Percentiles rank a stretch among this genome's conserved stretches.
phyloP scores from a whole-genome alignment of 768 basidiomycete genomes.

The Lyophyllum semitale region DNA sequence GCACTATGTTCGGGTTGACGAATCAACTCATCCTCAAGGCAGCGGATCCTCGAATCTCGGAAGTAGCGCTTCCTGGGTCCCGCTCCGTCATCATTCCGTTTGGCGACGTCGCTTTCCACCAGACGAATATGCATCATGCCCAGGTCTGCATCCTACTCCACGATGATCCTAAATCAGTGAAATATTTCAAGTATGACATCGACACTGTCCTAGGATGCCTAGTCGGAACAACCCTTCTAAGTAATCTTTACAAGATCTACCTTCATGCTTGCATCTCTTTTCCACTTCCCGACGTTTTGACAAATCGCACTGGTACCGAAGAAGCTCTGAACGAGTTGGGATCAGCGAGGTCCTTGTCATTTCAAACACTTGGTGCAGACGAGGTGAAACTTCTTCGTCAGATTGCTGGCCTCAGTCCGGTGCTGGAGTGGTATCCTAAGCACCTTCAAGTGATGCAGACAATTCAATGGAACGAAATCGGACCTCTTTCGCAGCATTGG shows the following conservation, averaged over 20 bases:
- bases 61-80: constrained; percentile 18
- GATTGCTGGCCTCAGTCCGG: constrained; percentile 36
- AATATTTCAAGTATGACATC: constrained; percentile 29
- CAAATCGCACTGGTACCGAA: constrained; percentile 41
- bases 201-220: constrained; percentile 34
- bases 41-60: constrained; percentile 11
- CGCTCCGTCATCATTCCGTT: constrained; percentile 41
- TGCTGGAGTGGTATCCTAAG: constrained; percentile 37
- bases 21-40: constrained; percentile 40
- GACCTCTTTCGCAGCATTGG: constrained; percentile 30
- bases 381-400: constrained; percentile 32
- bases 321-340: constrained; percentile 41
- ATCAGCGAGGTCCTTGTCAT: constrained; percentile 39
- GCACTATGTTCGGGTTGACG: constrained; percentile 45
- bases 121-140: constrained; percentile 18
- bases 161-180: neutral
- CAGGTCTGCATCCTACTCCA: constrained; percentile 21
- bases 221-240: constrained; percentile 27
- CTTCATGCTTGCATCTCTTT: constrained; percentile 48
- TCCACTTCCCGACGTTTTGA: constrained; percentile 44
- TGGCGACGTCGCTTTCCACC: constrained; percentile 30
- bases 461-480: constrained; percentile 33
- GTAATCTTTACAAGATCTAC: constrained; percentile 38
- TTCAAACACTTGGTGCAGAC: constrained; percentile 31
- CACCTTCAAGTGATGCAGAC: constrained; percentile 40